These are phyloP conservation scores for Bauhinia variegata DNA, from an alignment of 306 rosid genomes.

Conservation along the genomic window DNA sequence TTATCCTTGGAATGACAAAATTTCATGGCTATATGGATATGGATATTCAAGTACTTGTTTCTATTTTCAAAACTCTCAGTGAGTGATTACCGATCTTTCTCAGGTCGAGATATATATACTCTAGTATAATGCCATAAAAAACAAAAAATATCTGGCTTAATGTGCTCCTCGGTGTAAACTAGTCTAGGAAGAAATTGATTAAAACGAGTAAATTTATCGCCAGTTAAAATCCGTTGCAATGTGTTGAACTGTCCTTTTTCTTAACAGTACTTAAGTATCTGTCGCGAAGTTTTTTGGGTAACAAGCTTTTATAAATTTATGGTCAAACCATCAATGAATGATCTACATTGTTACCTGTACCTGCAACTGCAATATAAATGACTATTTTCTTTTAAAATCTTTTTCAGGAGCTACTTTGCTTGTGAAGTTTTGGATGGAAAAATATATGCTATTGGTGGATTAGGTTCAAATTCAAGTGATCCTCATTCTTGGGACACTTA, in stretches of 20 bases:
- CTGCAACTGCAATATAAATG: conserved; percentile 16
- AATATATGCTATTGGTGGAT: conserved; percentile 81
- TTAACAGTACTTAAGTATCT: too few species aligned
- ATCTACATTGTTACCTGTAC: background rate
- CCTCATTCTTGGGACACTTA: conserved; percentile 84
- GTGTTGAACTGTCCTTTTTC: too few species aligned
- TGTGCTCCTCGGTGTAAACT: too few species aligned
- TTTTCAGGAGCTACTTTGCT: conserved; percentile 80
- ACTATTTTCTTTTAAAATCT: conserved; percentile 12
- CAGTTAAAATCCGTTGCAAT: too few species aligned
- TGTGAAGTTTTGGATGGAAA: conserved; percentile 77
- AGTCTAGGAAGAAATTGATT: too few species aligned
- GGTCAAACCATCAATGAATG: conserved; percentile 3
- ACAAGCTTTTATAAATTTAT: background rate
- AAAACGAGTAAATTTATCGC: too few species aligned
- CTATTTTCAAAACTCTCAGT: background rate
- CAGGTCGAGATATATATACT: background rate
- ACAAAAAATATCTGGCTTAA: too few species aligned
- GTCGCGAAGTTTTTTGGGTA: background rate
- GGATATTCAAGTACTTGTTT: conserved; percentile 2
- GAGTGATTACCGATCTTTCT: conserved; percentile 1
- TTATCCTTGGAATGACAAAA: background rate
- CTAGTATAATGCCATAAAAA: background rate
- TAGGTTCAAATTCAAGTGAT: conserved; percentile 66
- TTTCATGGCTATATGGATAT: background rate